phyloP scores from a whole-genome alignment of 2,329 filamentous ascomycete species.

The Exophiala phaeomuriformis region DNA sequence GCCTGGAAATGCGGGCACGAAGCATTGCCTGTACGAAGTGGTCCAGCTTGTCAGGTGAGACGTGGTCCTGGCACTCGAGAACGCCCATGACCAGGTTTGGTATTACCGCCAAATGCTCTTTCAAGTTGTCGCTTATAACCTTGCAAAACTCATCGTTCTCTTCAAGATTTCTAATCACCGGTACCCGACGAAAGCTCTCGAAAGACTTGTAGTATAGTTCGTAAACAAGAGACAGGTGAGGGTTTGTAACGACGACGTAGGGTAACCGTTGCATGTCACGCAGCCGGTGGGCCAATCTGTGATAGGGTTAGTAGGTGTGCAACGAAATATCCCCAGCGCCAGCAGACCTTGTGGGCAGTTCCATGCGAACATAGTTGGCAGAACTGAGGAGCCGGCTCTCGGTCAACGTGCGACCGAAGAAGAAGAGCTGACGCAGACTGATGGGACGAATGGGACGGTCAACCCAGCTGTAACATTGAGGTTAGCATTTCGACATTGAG shows the following conservation, averaged over 20 bases:
- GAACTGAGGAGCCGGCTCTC: conserved; percentile 84
- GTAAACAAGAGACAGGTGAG: conserved; percentile 88
- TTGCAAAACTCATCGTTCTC: conserved; percentile 87
- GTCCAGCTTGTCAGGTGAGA: conserved; percentile 75
- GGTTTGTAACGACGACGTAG: conserved; percentile 93
- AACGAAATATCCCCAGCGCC: conserved; percentile 12
- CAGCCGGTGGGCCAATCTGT: conserved; percentile 80
- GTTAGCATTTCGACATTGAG: conserved; percentile 12
- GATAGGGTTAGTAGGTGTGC: background rate
- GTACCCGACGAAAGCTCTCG: conserved; percentile 75
- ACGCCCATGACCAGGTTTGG: conserved; percentile 92
- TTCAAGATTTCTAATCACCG: conserved; percentile 74
- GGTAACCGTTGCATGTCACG: conserved; percentile 96
- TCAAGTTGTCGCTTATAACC: conserved; percentile 68
- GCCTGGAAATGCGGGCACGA: conserved; percentile 82
- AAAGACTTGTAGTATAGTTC: conserved; percentile 97
- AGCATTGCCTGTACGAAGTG: conserved; percentile 92
- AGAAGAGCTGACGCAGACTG: conserved; percentile 89
- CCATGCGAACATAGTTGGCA: conserved; percentile 93
- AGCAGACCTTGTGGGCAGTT: conserved; percentile 70
- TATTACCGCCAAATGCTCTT: conserved; percentile 86
- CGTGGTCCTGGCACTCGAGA: conserved; percentile 75
- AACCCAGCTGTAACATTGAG: conserved; percentile 64
- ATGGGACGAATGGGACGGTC: conserved; percentile 89
- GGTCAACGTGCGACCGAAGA: conserved; percentile 89